Base-by-base conservation (phyloP, 139 green algal species). In the Diplosphaera chodatii region DNA sequence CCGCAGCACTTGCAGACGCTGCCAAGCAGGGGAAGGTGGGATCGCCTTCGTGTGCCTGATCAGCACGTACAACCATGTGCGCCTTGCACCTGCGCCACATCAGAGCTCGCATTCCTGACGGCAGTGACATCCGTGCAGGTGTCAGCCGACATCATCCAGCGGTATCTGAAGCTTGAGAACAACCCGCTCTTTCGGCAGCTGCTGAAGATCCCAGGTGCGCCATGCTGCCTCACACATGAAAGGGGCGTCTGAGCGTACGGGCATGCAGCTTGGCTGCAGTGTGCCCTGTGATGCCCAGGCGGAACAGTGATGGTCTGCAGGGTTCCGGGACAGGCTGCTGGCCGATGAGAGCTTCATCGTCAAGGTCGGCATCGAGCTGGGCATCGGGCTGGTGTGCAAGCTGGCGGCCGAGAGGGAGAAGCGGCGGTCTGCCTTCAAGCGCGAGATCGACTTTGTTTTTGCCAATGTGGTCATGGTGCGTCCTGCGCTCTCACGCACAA, bases 391-490 rank as follows among this genome's bases (percentile, higher is more conserved):
- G 0, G 84, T 82, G 74, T 94, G 86, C 37, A 98, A 98, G 87
- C 73, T 82, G 32, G 87, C 87, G 1, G 92, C 93, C 25, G 93
- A 98, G 83, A 91, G 93, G 59, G 80, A 84, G 63, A 87, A 86
- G 75, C 77, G 87, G 6, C 78, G 80, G 1, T 77, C 83, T 15
- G 71, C 82, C 66, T 92, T 92, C 68, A 70, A 65, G 18, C 74
- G 81, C 64, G 86, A 96, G 77, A 74, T 96, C 5, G 93, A 98
- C 80, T 98, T 98, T 84, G 93, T 97, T 32, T 80, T 89, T 34
- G 93, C 93, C 66, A 96, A 98, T 76, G 81, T 97, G 59, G 69
- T 97, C 55, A 98, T 98, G 93, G 93, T 94, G 22, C 83, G 98
- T 66, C n/a, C 88, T 98, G 37, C 37, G 37, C 37, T 48, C 37